phyloP scores from a whole-genome alignment of 148 eudicot genomes.

The Polygonum maritimum region DNA sequence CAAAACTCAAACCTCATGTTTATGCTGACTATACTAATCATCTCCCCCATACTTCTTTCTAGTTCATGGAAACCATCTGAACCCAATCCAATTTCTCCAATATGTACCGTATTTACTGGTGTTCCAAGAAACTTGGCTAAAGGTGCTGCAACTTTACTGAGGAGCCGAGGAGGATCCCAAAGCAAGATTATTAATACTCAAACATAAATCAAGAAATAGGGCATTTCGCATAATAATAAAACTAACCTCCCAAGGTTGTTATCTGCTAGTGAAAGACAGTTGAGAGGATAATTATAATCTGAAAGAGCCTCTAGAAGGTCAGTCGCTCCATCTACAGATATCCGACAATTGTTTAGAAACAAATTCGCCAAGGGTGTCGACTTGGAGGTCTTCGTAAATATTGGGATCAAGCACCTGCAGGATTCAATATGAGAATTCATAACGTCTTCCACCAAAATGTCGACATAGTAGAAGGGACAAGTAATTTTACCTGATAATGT shows the following conservation, averaged over 20 bases:
- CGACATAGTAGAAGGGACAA: conserved; percentile 10
- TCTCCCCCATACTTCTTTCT: conserved; percentile 27
- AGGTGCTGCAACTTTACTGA: conserved; percentile 52
- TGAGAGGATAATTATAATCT: conserved; percentile 33
- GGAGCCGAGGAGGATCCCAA: neutral
- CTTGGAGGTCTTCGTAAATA: conserved; percentile 37
- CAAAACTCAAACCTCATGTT: conserved; percentile 58
- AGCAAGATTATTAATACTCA: conserved; percentile 5
- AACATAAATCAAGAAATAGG: neutral
- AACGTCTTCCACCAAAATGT: neutral
- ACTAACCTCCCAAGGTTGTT: conserved; percentile 81
- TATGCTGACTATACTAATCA: conserved; percentile 45
- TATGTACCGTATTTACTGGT: conserved; percentile 47
- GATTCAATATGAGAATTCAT: conserved; percentile 9
- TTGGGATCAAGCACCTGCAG: conserved; percentile 58
- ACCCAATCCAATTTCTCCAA: conserved; percentile 66
- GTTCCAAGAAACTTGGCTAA: conserved; percentile 61
- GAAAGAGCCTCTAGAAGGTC: conserved; percentile 58
- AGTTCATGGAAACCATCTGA: conserved; percentile 66
- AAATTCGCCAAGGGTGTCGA: conserved; percentile 33
- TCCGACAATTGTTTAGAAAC: conserved; percentile 58
- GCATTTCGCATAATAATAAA: neutral
- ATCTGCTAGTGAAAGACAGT: conserved; percentile 63
- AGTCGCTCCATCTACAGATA: conserved; percentile 52
- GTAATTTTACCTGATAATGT: conserved; percentile 57